Base-by-base conservation (phyloP, 495 filamentous ascomycete species). In the Hypoxylon trugodes region DNA sequence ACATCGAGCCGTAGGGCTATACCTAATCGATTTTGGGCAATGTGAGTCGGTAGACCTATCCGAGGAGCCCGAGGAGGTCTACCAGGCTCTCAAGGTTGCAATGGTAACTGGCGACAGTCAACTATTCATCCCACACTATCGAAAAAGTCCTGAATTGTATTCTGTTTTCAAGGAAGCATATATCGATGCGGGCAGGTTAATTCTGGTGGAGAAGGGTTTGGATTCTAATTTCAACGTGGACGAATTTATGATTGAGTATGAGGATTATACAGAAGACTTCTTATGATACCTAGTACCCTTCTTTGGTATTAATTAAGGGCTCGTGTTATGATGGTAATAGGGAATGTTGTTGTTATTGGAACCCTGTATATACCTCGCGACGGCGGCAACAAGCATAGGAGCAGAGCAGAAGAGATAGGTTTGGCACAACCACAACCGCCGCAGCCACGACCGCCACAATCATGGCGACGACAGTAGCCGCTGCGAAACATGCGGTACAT, bases 21-120 rank as follows among this genome's bases (percentile, higher is more conserved):
- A 59, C 24, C 65, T 64, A 9, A 53, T 64, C n/a, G 65, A 64
- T 28, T 68, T 68, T 28, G 65, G 65, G 4, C 65, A 64, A 30
- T 64, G 59, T 41, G 54, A 60, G n/a, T n/a, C n/a, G n/a, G n/a
- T n/a, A n/a, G n/a, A n/a, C n/a, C n/a, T n/a, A n/a, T n/a, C n/a
- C n/a, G 42, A 56, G 16, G 38, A 67, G 16, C 21, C 3, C 6
- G 65, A 63, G 4, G 55, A 19, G 24, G 55, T 69, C 3, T 69
- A 61, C 38, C 60, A 69, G 33, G 59, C 60, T 1, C 61, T 65
- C 40, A 69, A 61, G 15, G 55, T 55, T 3, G 53, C 60, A 2
- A 69, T 65, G 60, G 66, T 61, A 9, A 60, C 50, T 15, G 49
- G 56, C 5, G 36, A 61, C 13, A 69, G 61, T 36, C 55, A 65